Conservation (phyloP, 2,329 filamentous ascomycete species). For the Verticillium tricorpus region DNA sequence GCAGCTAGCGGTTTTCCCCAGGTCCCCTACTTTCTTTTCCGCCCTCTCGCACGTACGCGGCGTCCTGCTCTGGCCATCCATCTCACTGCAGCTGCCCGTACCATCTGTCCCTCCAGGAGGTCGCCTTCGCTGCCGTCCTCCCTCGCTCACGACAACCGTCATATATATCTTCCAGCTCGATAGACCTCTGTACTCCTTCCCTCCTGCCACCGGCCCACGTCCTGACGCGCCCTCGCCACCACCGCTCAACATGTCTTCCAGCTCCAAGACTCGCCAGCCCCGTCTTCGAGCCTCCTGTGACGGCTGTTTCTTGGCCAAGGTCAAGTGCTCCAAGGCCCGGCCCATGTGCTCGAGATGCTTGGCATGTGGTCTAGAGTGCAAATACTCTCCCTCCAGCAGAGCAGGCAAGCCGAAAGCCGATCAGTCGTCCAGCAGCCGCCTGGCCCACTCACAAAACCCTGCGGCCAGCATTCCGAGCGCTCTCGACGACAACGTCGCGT, state of each 20-base stretch:
- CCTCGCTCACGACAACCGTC: neutral
- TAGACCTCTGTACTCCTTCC: neutral
- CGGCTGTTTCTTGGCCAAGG: constrained; percentile 50
- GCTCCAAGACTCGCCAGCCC: constrained; percentile 30
- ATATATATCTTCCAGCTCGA: neutral
- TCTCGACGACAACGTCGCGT: constrained; percentile 22
- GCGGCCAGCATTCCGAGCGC: constrained; percentile 18
- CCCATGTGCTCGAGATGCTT: constrained; percentile 50
- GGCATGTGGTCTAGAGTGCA: constrained; percentile 42
- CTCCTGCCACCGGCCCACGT: neutral
- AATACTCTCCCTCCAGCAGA: constrained; percentile 48
- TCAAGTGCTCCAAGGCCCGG: constrained; percentile 51
- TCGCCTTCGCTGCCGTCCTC: neutral
- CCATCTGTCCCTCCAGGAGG: neutral
- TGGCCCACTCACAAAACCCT: constrained; percentile 11
- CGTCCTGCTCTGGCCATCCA: neutral
- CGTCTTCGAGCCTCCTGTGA: constrained; percentile 47
- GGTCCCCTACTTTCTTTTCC: neutral
- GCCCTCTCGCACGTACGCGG: neutral
- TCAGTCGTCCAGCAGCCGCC: constrained; percentile 9
- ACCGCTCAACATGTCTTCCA: neutral
- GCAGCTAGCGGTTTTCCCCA: neutral
- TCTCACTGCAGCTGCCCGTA: neutral
- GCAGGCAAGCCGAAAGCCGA: constrained; percentile 43
- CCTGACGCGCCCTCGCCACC: neutral